Base-by-base conservation (phyloP, 345 rosid species). In the Populus simonii region DNA sequence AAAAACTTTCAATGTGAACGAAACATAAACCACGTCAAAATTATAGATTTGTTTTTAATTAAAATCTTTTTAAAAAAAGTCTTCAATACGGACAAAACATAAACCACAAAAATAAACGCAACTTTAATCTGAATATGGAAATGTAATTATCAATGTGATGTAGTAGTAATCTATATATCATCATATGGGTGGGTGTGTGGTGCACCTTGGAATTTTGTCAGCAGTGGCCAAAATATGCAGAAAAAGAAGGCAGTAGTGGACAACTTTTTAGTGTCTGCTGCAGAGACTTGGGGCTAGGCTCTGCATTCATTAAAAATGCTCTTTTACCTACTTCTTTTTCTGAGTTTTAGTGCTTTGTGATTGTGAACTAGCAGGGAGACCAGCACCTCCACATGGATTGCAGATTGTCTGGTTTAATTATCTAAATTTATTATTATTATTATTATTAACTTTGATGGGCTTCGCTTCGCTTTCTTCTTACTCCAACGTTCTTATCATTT, bases 331-430 rank as follows among this genome's bases (percentile, higher is more conserved):
- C 79, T 68, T 33, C 36, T 33, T 33, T 53, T 68, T 41, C 45
- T 17, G 25, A 16, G 49, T 25, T 65, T 20, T 38, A 73, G 69
- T 62, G 69, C 57, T 39, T 27, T 39, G 55, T 8, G 25, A 16
- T 74, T 61, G 66, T 36, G 73, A 74, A 29, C 31, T 68, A 69
- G 61, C 63, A 57, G 71, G 71, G 20, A 53, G 80, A 65, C 41
- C 72, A 72, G 76, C 71, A 38, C 39, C 71, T 39, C 70, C 81
- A 55, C 77, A 79, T 79, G 81, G n/a, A 79, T 53, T 55, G 80
- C 69, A 59, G 74, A 59, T 70, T 70, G 70, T 77, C 45, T 70
- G 59, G 61, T 77, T 70, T 57, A 3, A 63, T 47, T 47, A 47
- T 47, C 18, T 11, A 13, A 7, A 9, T 41, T 10, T 7, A 2